Base-by-base conservation (phyloP, 192 early-diverging fungal genomes). In the Obelidium mucronatum region DNA sequence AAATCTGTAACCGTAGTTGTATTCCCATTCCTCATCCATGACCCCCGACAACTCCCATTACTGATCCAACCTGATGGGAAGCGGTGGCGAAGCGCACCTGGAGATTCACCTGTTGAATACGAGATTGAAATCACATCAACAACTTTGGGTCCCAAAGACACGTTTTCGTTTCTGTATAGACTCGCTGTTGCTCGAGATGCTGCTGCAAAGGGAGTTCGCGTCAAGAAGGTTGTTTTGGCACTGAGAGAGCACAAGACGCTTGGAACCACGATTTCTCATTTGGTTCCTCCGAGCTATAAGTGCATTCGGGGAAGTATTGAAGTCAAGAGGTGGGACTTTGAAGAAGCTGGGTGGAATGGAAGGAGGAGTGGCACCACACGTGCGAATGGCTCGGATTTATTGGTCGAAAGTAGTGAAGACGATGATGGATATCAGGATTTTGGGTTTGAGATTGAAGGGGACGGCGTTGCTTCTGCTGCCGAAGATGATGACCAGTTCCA, bases 101-200 rank as follows among this genome's bases (percentile, higher is more conserved):
- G 81, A 5, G 82, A 85, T 15, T 39, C 52, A 13, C 86, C 86
- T 22, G 40, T 85, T 19, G 86, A 88, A 68, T 88, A 85, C 80
- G 86, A 88, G 56, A 72, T 88, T 22, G 86, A 85, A 53, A 56
- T 88, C 36, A 44, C 63, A 5, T n/a, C 81, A 33, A 81, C 77
- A 19, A 83, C 79, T 17, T 61, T 85, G 44, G 86, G 86, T 30
- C 79, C 86, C 30, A 75, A 77, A 2, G 86, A 88, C 70, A 17
- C 75, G 19, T 71, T 88, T 11, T 40, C 64, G 24, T 83, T 88
- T 58, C 74, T 42, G 2, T 88, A 88, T 64, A 78, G 86, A 36
- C 61, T 88, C 22, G 76, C 79, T 1, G 82, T 88, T 31, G 75
- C 81, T 19, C 52, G 59, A 17, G 84, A 85, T 36, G 77, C 74